phyloP scores from a whole-genome alignment of 225 moss, liverwort and hornwort genomes.

The Rhytidiadelphus loreus region DNA sequence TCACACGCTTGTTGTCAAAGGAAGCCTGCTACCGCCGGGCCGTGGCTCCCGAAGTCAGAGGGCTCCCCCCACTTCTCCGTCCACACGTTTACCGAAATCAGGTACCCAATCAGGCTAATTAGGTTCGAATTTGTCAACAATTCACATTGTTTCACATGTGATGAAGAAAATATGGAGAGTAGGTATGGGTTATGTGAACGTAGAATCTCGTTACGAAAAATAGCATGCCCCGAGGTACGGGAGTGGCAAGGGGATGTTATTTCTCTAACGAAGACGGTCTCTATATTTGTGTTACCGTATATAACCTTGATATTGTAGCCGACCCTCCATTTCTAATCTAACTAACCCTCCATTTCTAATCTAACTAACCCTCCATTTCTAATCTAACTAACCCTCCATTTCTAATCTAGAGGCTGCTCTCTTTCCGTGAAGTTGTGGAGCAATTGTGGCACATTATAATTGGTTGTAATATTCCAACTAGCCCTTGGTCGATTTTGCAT shows the following conservation, averaged over 20 bases:
- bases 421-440: too few species aligned
- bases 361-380: too few species aligned
- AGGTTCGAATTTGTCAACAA: neutral
- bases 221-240: fast-evolving
- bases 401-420: too few species aligned
- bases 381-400: too few species aligned
- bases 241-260: neutral
- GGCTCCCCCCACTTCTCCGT: neutral
- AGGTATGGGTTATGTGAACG: neutral
- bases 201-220: neutral
- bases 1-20: neutral
- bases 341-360: too few species aligned
- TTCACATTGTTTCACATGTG: neutral
- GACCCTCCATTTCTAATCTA: too few species aligned
- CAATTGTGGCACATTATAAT: too few species aligned
- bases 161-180: neutral
- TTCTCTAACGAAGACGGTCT: too few species aligned
- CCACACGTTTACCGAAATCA: neutral
- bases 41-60: neutral
- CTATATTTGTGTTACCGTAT: fast-evolving
- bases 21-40: neutral
- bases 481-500: too few species aligned
- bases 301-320: too few species aligned
- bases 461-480: too few species aligned
- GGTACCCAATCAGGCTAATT: neutral